Evolutionary conservation across 2,329 filamentous ascomycete genomes (phyloP), one percentile per base, ranked within the genome.

Genomic region (Penicillium aurantiogriseum): DNA sequence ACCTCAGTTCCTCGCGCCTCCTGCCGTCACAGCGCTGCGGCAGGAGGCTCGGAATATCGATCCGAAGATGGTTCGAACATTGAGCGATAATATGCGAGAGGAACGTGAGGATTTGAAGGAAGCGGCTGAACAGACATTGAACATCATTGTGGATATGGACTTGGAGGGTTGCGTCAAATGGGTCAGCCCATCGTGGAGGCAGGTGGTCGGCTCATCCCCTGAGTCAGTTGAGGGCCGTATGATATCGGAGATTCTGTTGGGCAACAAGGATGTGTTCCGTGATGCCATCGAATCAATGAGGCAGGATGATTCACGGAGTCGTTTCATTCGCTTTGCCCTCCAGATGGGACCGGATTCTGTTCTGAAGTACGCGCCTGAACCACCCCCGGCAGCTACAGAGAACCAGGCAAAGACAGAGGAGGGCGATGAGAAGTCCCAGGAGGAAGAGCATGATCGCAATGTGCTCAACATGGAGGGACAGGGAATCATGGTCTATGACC

Each of bases 401-500:
- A 56, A 43, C 15, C 53, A 43, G 21, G 50, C 51, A 35, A 64
- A 70, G 33, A 53, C 56, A 19, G 68, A 66, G 53, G 71, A 67
- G 57, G 62, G 67, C 31, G 67, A 52, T 8, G 66, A 78, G 15
- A 70, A 75, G 57, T 74, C 78, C 46, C 68, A 72, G 29, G 66
- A 71, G 47, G 68, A 77, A 27, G 71, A 77, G 54, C 70, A 75
- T 29, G 70, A 76, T 17, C 74, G 78, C n/a, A 75, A 82, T 51
- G 77, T 85, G 39, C 81, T 96, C 59, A 88, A 92, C 61, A 83
- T 99, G 58, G 95, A 99, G 77, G 95, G 91, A 7, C 94, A 99
- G 76, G 94, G 94, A 23, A 99, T 99, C 70, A 96, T 97, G 89
- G 91, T 97, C 7, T 97, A 96, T 72, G 92, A 97, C 73, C 87